Evolutionary conservation across 306 rosid genomes (phyloP), one percentile per base, ranked within the genome.

Genomic region (Begonia peltatifolia): DNA sequence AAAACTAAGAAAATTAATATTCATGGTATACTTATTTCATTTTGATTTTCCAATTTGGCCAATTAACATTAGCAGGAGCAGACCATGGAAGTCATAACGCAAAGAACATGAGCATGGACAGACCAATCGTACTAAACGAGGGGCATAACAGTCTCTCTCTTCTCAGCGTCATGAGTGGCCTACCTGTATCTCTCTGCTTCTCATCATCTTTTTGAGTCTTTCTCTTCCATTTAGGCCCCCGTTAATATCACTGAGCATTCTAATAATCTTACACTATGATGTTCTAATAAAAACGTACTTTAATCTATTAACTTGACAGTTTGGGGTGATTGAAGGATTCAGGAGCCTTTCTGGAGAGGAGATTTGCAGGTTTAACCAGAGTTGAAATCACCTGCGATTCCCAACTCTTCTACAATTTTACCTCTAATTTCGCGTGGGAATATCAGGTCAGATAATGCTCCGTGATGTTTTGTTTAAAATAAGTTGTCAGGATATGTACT

Each of bases 81-180:
- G 87, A 78, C 14, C 94, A 75, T 69, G 95, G 95, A 50, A 60
- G 46, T 57, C 79, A 47, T 56, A 12, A 62, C 11, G 55, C 61
- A 52, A 16, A 0, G 56, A 51, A 59, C 10, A 73, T 75, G 67
- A 35, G 63, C 54, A 70, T 69, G 69, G 76, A 67, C 47, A 56
- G 18, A 7, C 71, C 53, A 22, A 61, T 80, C 57, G 63, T 65
- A 7, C 59, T 90, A 56, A 73, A 54, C 52, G 64, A 57, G 0
- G 95, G 95, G 25, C 42, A 16, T 48, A 85, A 82, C 73, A 53
- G 71, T 52, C 70, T 90, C 67, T 85, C 97, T 30, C 67, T 90
- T 12, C 95, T 90, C 36, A 80, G 97, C 60, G 86, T 75, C 55
- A 80, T 84, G 59, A 89, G 80, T 25, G 95, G 95, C 66, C 57